These are phyloP conservation scores for Tylopilus plumbeoviolaceoides DNA, from an alignment of 768 basidiomycete species.

Conservation along the genomic window DNA sequence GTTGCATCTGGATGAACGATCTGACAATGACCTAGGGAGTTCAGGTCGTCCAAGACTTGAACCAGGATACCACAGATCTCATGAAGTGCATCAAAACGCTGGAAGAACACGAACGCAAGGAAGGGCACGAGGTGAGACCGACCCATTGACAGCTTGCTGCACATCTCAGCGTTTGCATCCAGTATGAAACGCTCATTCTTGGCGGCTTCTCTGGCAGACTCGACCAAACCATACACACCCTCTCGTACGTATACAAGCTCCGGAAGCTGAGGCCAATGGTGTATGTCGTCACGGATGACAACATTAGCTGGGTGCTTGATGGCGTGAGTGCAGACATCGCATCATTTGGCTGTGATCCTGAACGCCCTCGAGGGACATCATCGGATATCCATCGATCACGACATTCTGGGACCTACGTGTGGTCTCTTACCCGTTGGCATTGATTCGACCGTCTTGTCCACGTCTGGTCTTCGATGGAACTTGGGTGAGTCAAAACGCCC, in stretches of 20 bases:
- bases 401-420: conserved; percentile 78
- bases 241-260: conserved; percentile 81
- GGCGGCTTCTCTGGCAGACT: conserved; percentile 89
- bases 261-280: conserved; percentile 54
- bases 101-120: conserved; percentile 48
- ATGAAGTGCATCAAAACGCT: conserved; percentile 84
- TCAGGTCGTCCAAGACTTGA: conserved; percentile 56
- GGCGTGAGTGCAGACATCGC: conserved; percentile 42
- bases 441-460: conserved; percentile 71
- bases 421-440: conserved; percentile 93
- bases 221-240: conserved; percentile 90
- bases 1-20: not conserved
- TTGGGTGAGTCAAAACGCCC: conserved; percentile 49
- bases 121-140: conserved; percentile 35
- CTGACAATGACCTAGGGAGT: conserved; percentile 51
- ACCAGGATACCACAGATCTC: conserved; percentile 88
- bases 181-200: conserved; percentile 72
- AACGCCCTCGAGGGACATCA: conserved; percentile 68
- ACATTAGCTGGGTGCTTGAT: conserved; percentile 86
- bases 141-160: not conserved
- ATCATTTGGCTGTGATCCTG: not conserved
- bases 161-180: conserved; percentile 12
- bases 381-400: conserved; percentile 68
- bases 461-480: conserved; percentile 87
- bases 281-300: conserved; percentile 86